Evolutionary conservation across 495 filamentous ascomycete genomes (phyloP).

Genomic region (Talaromyces trachyspermus): DNA sequence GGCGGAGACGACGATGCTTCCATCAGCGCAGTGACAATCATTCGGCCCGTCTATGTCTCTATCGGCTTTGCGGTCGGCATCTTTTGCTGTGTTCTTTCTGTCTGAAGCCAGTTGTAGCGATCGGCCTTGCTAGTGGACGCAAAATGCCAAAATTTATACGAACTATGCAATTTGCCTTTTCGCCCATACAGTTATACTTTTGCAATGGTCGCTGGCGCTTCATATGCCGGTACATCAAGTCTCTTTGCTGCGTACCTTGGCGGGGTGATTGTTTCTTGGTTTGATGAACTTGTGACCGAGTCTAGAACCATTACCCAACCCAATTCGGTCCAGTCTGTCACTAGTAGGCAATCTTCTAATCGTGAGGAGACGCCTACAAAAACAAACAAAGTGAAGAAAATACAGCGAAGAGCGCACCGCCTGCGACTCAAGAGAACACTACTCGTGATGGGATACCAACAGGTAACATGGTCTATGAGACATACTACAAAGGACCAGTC

Average conservation of each 20-base stretch:
- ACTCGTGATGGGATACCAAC: constrained; percentile 11
- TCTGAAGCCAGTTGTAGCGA: constrained; percentile 28
- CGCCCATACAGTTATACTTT: constrained; percentile 36
- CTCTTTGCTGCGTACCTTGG: constrained; percentile 67
- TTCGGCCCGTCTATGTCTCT: constrained; percentile 54
- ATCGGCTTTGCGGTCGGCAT: constrained; percentile 45
- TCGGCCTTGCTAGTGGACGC: neutral
- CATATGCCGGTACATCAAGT: constrained; percentile 59
- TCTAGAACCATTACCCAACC: no score
- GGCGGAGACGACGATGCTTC: constrained; percentile 23
- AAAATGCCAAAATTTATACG: constrained; percentile 12
- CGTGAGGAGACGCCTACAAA: no score
- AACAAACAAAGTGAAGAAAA: neutral
- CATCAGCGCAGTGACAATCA: constrained; percentile 36
- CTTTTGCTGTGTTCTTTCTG: constrained; percentile 39
- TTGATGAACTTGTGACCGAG: constrained; percentile 23
- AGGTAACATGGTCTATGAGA: constrained; percentile 41
- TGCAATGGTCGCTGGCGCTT: constrained; percentile 50
- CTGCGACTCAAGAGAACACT: neutral
- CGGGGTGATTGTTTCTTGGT: constrained; percentile 52
- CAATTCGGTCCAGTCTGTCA: no score
- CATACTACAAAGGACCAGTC: constrained; percentile 47
- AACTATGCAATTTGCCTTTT: constrained; percentile 28
- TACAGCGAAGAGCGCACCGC: neutral
- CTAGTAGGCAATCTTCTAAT: no score